Conservation (phyloP, 1,284 basidiomycete species). For the Pulveroboletus sp. region DNA sequence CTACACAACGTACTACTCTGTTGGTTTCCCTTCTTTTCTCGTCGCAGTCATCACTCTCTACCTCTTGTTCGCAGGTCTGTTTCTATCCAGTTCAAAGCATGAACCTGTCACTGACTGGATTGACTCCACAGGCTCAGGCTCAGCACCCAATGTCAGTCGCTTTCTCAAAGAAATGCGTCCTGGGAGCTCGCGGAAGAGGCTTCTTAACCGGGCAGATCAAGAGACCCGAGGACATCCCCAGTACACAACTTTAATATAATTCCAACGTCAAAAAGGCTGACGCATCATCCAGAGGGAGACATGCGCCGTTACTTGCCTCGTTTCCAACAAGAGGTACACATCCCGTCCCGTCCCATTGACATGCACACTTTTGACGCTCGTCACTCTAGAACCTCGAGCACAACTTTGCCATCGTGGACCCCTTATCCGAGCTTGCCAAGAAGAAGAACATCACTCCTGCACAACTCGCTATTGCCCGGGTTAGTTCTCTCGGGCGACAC, state of each 20-base stretch:
- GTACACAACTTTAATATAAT: constrained; percentile 7
- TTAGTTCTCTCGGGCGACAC: constrained; percentile 34
- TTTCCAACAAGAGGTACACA: constrained; percentile 39
- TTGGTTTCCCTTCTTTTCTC: constrained; percentile 65
- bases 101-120: constrained; percentile 7
- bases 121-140: constrained; percentile 67
- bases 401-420: constrained; percentile 56
- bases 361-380: neutral
- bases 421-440: constrained; percentile 44
- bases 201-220: too few relatives aligned
- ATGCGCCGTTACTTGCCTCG: constrained; percentile 26
- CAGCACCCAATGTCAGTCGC: constrained; percentile 88
- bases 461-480: constrained; percentile 64
- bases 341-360: neutral
- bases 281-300: constrained; percentile 27
- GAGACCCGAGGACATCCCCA: too few relatives aligned
- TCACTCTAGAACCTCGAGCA: constrained; percentile 44
- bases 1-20: too few relatives aligned
- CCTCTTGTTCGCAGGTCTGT: too few relatives aligned
- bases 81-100: neutral
- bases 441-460: constrained; percentile 52
- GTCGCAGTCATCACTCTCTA: constrained; percentile 67
- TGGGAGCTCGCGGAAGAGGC: too few relatives aligned
- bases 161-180: constrained; percentile 95
- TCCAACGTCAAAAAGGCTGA: neutral